Evolutionary conservation across 805 yeast genomes (phyloP).

Genomic region (Cyberlindnera subsufficiens): DNA sequence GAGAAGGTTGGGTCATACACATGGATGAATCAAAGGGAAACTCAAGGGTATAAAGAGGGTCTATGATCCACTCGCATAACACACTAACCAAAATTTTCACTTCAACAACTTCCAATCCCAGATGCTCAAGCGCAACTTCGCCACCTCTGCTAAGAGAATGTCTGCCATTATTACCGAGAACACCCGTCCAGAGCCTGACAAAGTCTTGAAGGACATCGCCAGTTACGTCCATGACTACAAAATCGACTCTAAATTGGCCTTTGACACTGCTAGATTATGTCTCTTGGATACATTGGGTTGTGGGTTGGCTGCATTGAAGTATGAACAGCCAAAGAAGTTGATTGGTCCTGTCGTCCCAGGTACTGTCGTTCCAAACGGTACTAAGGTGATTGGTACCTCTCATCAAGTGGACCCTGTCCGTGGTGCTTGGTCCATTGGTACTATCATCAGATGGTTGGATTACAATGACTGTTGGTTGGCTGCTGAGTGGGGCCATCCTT

Average conservation of each 20-base stretch:
- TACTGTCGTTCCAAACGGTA: slow-evolving; percentile 47
- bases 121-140: neutral
- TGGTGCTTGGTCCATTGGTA: slow-evolving; percentile 54
- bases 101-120: too few species aligned
- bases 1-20: neutral
- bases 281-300: slow-evolving; percentile 54
- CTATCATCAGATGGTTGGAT: slow-evolving; percentile 55
- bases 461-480: slow-evolving; percentile 63
- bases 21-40: neutral
- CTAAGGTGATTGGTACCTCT: slow-evolving; percentile 48
- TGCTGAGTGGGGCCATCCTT: slow-evolving; percentile 69
- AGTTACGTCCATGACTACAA: slow-evolving; percentile 42
- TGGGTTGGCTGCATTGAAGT: slow-evolving; percentile 53
- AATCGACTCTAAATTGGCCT: slow-evolving; percentile 40
- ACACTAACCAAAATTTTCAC: too few species aligned
- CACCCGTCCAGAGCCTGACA: slow-evolving; percentile 46
- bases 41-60: too few species aligned
- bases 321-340: slow-evolving; percentile 40
- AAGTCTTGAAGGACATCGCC: slow-evolving; percentile 43
- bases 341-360: slow-evolving; percentile 57
- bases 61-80: too few species aligned
- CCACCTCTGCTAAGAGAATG: slow-evolving; percentile 9
- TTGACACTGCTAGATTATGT: slow-evolving; percentile 50
- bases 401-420: slow-evolving; percentile 48
- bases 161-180: slow-evolving; percentile 34